phyloP scores from a whole-genome alignment of 305 asterid species.

The Salvia sclarea region DNA sequence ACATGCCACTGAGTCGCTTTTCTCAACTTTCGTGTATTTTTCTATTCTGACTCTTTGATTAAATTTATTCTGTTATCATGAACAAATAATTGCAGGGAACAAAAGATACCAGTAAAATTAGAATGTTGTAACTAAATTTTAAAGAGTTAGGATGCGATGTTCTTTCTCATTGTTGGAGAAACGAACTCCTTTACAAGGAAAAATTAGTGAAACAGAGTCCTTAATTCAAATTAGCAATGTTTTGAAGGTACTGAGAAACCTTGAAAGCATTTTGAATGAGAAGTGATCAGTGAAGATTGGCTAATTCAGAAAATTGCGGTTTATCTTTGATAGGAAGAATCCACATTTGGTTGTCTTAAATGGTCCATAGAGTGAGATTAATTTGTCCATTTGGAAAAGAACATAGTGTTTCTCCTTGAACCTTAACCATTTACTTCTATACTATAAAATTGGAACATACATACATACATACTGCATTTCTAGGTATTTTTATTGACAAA shows the following conservation, averaged over 20 bases:
- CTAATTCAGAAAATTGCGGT: background rate
- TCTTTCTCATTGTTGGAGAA: constrained; percentile 5
- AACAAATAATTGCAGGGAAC: constrained; percentile 2
- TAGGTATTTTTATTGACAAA: constrained; percentile 20
- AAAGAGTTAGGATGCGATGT: background rate
- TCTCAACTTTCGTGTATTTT: background rate
- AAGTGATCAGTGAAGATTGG: background rate
- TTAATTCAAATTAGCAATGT: background rate
- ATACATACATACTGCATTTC: constrained; percentile 23
- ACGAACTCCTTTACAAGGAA: background rate
- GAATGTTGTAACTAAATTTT: background rate
- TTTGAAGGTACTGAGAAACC: constrained; percentile 15
- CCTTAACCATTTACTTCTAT: background rate
- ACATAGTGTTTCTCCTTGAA: constrained; percentile 1
- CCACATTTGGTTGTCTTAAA: constrained; percentile 7
- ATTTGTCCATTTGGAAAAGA: background rate
- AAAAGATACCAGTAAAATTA: constrained; percentile 2
- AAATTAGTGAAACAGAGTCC: background rate
- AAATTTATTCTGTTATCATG: constrained; percentile 5
- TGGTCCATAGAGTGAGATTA: constrained; percentile 3
- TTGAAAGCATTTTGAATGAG: background rate
- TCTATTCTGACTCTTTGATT: background rate
- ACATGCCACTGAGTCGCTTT: background rate
- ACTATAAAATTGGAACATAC: constrained; percentile 6
- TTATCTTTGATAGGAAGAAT: background rate